Conservation (phyloP, 257 asterid genomes). For the Solanum acaule region DNA sequence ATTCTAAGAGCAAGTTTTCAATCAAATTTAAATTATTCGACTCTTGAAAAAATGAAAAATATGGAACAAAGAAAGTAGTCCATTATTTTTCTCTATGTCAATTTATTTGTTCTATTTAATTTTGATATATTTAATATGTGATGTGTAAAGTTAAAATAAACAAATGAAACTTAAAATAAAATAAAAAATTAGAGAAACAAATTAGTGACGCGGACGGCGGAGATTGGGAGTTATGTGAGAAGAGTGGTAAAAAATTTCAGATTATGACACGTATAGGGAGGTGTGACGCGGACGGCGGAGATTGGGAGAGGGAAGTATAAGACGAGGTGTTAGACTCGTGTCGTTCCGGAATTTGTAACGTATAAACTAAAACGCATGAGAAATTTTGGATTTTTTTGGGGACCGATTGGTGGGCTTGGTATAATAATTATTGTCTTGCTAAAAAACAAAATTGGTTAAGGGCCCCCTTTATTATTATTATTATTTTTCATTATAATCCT, state of each 20-base stretch:
- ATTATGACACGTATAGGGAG: neutral
- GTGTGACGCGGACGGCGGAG: neutral
- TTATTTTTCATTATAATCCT: no score
- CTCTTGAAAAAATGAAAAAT: no score
- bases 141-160: no score
- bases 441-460: neutral
- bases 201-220: no score
- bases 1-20: no score
- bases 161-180: no score
- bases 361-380: neutral
- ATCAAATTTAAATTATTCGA: no score
- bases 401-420: neutral
- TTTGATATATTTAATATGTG: no score
- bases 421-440: neutral
- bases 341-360: neutral
- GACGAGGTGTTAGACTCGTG: neutral
- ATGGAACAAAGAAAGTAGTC: no score
- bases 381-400: neutral
- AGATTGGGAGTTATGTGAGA: neutral
- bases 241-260: neutral
- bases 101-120: no score
- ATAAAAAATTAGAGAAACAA: no score
- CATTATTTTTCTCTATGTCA: no score
- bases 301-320: neutral
- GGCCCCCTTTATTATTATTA: neutral